These are phyloP conservation scores for Neonothopanus nambi DNA, from an alignment of 1,284 basidiomycete genomes.

Conservation along the genomic window DNA sequence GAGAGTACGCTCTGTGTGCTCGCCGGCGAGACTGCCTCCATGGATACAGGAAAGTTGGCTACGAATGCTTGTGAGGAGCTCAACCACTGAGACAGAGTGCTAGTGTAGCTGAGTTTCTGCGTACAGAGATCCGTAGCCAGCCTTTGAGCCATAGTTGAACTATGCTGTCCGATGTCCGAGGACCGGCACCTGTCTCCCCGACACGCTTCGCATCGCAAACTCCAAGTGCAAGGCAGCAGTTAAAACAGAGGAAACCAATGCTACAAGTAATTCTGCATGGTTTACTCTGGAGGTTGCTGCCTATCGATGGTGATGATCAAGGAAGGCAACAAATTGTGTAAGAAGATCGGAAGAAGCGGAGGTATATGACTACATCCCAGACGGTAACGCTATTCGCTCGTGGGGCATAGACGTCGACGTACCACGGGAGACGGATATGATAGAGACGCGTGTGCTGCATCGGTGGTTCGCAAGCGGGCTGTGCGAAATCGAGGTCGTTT, in stretches of 20 bases:
- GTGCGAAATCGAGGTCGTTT: no score
- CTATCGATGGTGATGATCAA: conserved; percentile 58
- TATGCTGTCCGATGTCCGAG: conserved; percentile 66
- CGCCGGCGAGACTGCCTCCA: conserved; percentile 74
- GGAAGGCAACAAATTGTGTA: conserved; percentile 62
- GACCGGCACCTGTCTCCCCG: conserved; percentile 46
- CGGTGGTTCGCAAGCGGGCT: no score
- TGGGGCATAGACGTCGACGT: no score
- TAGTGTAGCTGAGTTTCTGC: conserved; percentile 52
- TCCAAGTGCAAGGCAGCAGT: conserved; percentile 69
- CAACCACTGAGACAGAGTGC: conserved; percentile 55
- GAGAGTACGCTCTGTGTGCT: conserved; percentile 94
- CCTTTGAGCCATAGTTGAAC: conserved; percentile 59
- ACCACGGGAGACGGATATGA: no score
- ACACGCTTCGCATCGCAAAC: conserved; percentile 56
- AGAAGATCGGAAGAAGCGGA: conserved; percentile 70
- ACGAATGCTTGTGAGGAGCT: conserved; percentile 64
- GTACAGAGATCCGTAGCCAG: conserved; percentile 58
- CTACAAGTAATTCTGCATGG: conserved; percentile 61
- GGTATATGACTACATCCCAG: no score
- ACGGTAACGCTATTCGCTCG: no score
- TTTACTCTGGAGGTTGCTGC: conserved; percentile 50
- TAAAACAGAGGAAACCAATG: conserved; percentile 61
- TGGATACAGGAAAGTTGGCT: conserved; percentile 72
- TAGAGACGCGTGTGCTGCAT: no score